Conservation (phyloP, 78 protist genomes). For the Cavenderia fasciculata region DNA sequence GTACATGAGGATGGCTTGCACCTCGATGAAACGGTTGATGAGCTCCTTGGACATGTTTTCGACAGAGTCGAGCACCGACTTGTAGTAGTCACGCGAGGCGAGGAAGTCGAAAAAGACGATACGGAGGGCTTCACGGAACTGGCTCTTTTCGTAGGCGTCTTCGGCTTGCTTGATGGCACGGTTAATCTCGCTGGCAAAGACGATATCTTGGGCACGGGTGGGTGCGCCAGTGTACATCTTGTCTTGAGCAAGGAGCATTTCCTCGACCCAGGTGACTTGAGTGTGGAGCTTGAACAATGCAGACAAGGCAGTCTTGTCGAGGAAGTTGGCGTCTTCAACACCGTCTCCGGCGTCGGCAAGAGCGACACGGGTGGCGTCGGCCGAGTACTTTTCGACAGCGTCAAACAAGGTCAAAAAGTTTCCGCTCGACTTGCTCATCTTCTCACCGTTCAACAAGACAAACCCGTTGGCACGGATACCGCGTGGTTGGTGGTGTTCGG, state of each 20-base stretch:
- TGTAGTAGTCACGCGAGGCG: slow-evolving; percentile 90
- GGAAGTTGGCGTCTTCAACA: slow-evolving; percentile 99
- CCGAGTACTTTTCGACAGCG: slow-evolving; percentile 73
- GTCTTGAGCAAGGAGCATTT: slow-evolving; percentile 20
- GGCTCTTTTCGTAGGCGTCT: slow-evolving; percentile 77
- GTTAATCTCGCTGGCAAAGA: slow-evolving; percentile 85
- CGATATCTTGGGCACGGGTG: slow-evolving; percentile 75
- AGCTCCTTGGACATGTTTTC: slow-evolving; percentile 82
- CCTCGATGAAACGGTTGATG: slow-evolving; percentile 82
- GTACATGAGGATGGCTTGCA: slow-evolving; percentile 88
- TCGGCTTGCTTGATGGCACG: slow-evolving; percentile 59
- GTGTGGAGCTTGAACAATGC: slow-evolving; percentile 92
- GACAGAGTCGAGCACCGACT: background rate
- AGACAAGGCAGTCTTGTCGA: slow-evolving; percentile 82
- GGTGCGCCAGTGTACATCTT: slow-evolving; percentile 18
- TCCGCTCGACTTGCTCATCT: slow-evolving; percentile 99
- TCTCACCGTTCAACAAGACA: slow-evolving; percentile 94
- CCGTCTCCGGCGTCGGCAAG: slow-evolving; percentile 99
- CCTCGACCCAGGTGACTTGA: slow-evolving; percentile 89
- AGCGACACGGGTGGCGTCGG: slow-evolving; percentile 97
- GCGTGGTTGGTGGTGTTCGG: slow-evolving; percentile 87
- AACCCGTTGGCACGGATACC: slow-evolving; percentile 96
- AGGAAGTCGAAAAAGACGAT: slow-evolving; percentile 89
- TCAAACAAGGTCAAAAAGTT: slow-evolving; percentile 96
- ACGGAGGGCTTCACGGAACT: slow-evolving; percentile 95